These are phyloP conservation scores for Byssothecium circinans DNA, from an alignment of 2,329 filamentous ascomycete species.

Conservation along the genomic window DNA sequence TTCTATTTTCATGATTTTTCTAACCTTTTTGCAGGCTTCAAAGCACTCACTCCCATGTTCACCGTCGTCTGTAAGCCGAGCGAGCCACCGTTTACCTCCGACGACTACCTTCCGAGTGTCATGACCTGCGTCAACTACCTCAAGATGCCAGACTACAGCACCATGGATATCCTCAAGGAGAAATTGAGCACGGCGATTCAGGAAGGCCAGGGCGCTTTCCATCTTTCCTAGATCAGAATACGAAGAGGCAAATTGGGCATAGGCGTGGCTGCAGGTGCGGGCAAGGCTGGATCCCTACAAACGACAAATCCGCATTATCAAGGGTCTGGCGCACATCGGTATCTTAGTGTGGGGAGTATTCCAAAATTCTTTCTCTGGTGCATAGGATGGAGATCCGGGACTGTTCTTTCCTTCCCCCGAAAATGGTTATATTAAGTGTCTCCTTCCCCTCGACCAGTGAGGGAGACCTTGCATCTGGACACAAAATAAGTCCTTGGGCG, in stretches of 20 bases:
- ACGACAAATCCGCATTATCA: neutral
- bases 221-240: conserved; percentile 68
- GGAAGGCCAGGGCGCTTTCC: conserved; percentile 97
- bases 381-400: no score
- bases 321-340: conserved; percentile 3
- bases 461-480: no score
- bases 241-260: no score
- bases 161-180: conserved; percentile 72
- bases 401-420: no score
- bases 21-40: conserved; percentile 70
- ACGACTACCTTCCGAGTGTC: conserved; percentile 98
- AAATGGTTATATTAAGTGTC: no score
- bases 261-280: neutral
- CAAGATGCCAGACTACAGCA: conserved; percentile 93
- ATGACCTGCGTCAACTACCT: conserved; percentile 99
- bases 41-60: conserved; percentile 95
- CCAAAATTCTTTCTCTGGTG: no score
- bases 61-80: conserved; percentile 99
- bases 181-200: conserved; percentile 83
- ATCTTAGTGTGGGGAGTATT: no score
- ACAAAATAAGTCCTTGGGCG: no score
- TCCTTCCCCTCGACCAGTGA: no score
- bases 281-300: conserved; percentile 1
- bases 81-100: conserved; percentile 87
- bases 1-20: neutral